Conservation (phyloP, 495 filamentous ascomycete species). For the Penicillium pulvis region DNA sequence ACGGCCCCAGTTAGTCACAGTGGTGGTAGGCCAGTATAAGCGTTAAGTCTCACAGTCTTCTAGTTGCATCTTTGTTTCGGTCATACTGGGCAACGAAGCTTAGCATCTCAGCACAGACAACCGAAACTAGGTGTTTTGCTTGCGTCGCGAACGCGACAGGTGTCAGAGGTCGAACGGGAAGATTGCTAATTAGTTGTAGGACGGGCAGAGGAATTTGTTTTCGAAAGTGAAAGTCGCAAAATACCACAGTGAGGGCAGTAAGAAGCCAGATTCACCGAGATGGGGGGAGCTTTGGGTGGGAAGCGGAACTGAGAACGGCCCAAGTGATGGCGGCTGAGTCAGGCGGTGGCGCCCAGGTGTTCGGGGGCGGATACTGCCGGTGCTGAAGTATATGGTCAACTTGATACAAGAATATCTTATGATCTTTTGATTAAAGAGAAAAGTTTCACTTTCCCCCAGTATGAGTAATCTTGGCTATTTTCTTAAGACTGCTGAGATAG, state of each 20-base stretch:
- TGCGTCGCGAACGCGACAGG: conserved; percentile 23
- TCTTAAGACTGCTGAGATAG: too few species aligned
- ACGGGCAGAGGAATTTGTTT: not conserved
- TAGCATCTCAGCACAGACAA: conserved; percentile 47
- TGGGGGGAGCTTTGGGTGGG: not conserved
- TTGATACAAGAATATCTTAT: not conserved
- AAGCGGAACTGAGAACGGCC: conserved; percentile 5
- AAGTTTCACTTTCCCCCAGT: too few species aligned
- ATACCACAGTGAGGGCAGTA: not conserved
- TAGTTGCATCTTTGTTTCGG: conserved; percentile 78
- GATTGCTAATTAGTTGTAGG: not conserved
- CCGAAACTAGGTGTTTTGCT: conserved; percentile 28
- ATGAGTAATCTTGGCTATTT: too few species aligned
- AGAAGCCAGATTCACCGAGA: conserved; percentile 1
- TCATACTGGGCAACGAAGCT: conserved; percentile 58
- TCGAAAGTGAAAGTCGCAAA: not conserved
- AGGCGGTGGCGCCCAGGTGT: conserved; percentile 1
- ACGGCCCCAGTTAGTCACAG: conserved; percentile 3
- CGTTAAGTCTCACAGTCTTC: conserved; percentile 72
- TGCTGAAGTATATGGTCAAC: not conserved
- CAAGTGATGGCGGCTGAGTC: not conserved
- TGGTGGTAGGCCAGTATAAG: conserved; percentile 1
- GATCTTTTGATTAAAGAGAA: too few species aligned
- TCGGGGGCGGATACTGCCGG: conserved; percentile 1
- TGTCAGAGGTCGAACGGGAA: conserved; percentile 12